Evolutionary conservation across 2,329 filamentous ascomycete genomes (phyloP).

Genomic region (Drechmeria coniospora): DNA sequence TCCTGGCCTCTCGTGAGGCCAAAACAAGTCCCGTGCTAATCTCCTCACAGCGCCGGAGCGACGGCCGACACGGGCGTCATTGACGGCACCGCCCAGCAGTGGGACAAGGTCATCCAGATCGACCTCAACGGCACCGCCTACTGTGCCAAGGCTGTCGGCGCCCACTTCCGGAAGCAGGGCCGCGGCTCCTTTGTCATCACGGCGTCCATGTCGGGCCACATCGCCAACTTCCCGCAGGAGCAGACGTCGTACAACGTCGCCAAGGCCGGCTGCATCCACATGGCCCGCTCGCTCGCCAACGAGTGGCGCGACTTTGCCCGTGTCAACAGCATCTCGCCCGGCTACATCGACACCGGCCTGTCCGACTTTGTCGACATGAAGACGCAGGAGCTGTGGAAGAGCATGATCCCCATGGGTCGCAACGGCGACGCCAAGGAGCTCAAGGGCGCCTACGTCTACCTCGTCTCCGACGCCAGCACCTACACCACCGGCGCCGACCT

Average conservation of each 20-base stretch:
- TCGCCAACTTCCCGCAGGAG: slow-evolving; percentile 54
- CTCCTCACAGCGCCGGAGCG: slow-evolving; percentile 37
- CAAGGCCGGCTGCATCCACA: slow-evolving; percentile 38
- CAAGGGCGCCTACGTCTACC: slow-evolving; percentile 65
- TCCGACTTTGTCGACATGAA: slow-evolving; percentile 49
- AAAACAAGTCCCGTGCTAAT: no score
- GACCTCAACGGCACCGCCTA: slow-evolving; percentile 55
- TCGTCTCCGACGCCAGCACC: slow-evolving; percentile 58
- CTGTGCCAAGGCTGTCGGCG: slow-evolving; percentile 48
- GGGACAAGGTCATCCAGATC: slow-evolving; percentile 46
- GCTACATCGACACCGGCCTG: slow-evolving; percentile 54
- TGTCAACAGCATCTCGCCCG: slow-evolving; percentile 50
- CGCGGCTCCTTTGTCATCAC: slow-evolving; percentile 54
- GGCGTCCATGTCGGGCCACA: slow-evolving; percentile 53
- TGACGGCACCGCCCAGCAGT: slow-evolving; percentile 51
- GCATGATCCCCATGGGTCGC: slow-evolving; percentile 60
- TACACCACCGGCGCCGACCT: slow-evolving; percentile 62
- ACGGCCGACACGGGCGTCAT: slow-evolving; percentile 55
- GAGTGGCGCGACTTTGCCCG: slow-evolving; percentile 56
- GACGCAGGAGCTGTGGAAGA: slow-evolving; percentile 56
- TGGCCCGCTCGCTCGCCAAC: slow-evolving; percentile 35
- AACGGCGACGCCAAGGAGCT: slow-evolving; percentile 54
- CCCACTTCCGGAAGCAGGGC: slow-evolving; percentile 48
- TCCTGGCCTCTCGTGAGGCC: no score
- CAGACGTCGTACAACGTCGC: slow-evolving; percentile 54